Evolutionary conservation across 306 rosid species (phyloP), one percentile per base, ranked within the genome.

Genomic region (Fagus crenata): DNA sequence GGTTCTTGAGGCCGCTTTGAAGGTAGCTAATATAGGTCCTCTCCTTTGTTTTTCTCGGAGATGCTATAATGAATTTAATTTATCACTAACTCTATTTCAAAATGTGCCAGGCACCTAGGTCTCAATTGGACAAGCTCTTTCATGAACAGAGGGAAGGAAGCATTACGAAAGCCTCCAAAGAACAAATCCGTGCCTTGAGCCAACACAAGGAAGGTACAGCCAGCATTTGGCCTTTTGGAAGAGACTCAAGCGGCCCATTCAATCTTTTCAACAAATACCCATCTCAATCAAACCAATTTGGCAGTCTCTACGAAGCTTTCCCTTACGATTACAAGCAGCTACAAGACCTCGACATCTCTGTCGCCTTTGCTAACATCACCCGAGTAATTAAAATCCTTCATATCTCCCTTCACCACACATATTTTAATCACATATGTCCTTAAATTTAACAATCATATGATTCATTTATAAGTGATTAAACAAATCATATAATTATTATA

Each of bases 1-100:
- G 42, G 81, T 89, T n/a, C 92, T 92, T 14, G 77, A 89, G 73
- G 86, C 93, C 36, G 88, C 93, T 35, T 43, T 86, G 8, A 83
- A 85, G 83, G 96, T 89, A 22, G 28, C 28, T 22, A 22, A 22
- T 22, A 43, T 43, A 80, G 2, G 9, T 33, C 17, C 41, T 32
- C 39, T 17, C 68, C 12, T 28, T 61, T 32, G 68, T 58, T 7
- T 28, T 17, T 32, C 68, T 55, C 4, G 18, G 33, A 4, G 31
- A 71, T 9, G 22, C 1, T 2, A 33, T 76, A n/a, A 11, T 58
- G 0, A 22, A 0, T 58, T 28, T 58, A 11, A 18, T 58, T 58
- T 4, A 1, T 53, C 37, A 22, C 64, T 58, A 22, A 58, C 32
- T 7, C 18, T 8, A 31, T 33, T 32, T 14, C 42, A 6, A 60